Percentiles rank a stretch among this genome's conserved stretches.
Conservation (phyloP, 371 early-diverging fungal species). For the Paraphysoderma sedebokerense region DNA sequence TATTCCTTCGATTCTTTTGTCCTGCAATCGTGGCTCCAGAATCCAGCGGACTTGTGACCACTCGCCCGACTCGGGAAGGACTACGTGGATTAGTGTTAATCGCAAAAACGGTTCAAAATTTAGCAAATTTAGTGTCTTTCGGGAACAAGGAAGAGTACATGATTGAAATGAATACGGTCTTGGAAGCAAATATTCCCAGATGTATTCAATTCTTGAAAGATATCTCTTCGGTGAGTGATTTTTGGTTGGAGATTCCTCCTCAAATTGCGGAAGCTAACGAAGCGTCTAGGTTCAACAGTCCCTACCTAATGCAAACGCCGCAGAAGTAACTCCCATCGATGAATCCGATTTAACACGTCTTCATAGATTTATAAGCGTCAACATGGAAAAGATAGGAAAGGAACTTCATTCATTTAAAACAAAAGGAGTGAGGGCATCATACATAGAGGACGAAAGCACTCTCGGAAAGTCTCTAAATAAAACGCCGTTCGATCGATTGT, state of each 20-base stretch:
- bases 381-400: not conserved
- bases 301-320: not conserved
- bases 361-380: not conserved
- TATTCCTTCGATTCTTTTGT: constrained; percentile 88
- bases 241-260: too few relatives aligned
- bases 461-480: too few relatives aligned
- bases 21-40: constrained; percentile 88
- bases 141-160: constrained; percentile 84
- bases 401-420: too few relatives aligned
- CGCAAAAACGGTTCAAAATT: constrained; percentile 86
- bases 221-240: constrained; percentile 8
- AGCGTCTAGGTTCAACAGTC: too few relatives aligned
- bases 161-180: constrained; percentile 52
- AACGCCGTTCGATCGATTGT: too few relatives aligned
- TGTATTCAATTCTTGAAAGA: constrained; percentile 44
- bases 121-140: constrained; percentile 86
- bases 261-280: too few relatives aligned
- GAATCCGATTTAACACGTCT: not conserved
- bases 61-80: constrained; percentile 26
- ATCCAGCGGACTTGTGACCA: constrained; percentile 14
- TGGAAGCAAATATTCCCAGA: constrained; percentile 12
- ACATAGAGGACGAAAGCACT: too few relatives aligned
- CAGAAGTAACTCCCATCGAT: not conserved
- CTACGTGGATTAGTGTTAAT: constrained; percentile 74
- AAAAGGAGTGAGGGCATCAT: too few relatives aligned